Evolutionary conservation across 495 filamentous ascomycete species (phyloP).

Genomic region (Penicillium atrosanguineum): DNA sequence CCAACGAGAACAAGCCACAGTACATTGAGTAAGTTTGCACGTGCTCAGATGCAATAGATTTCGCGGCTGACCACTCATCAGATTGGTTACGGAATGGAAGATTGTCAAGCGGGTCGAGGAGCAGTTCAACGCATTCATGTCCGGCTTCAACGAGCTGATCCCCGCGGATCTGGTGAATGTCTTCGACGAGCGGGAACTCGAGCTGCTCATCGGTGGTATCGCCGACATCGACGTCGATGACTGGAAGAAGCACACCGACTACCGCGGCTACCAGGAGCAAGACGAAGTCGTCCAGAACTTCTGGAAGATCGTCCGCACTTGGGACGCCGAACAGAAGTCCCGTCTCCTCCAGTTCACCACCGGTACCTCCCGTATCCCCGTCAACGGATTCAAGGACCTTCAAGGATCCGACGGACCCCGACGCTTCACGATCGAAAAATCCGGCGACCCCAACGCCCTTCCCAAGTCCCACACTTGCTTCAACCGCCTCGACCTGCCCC

Average conservation of each 20-base stretch:
- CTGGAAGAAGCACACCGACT: slow-evolving; percentile 99
- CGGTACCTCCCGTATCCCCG: slow-evolving; percentile 94
- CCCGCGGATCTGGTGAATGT: slow-evolving; percentile 96
- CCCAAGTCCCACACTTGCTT: slow-evolving; percentile 99
- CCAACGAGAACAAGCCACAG: slow-evolving; percentile 93
- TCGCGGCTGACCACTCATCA: background rate
- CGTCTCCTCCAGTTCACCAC: slow-evolving; percentile 95
- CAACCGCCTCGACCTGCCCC: slow-evolving; percentile 93
- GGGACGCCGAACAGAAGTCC: slow-evolving; percentile 98
- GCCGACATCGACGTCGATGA: slow-evolving; percentile 99
- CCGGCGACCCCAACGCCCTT: slow-evolving; percentile 81
- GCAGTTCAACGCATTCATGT: slow-evolving; percentile 97
- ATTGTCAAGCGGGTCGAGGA: slow-evolving; percentile 97
- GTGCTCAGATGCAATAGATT: background rate
- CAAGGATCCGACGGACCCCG: slow-evolving; percentile 95
- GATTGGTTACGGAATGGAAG: slow-evolving; percentile 96
- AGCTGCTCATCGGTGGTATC: slow-evolving; percentile 96
- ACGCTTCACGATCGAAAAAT: slow-evolving; percentile 97
- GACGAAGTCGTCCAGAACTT: slow-evolving; percentile 98
- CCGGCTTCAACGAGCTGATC: slow-evolving; percentile 96
- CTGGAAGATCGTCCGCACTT: slow-evolving; percentile 95
- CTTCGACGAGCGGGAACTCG: slow-evolving; percentile 96
- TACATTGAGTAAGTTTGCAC: slow-evolving; percentile 74
- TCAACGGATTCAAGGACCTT: slow-evolving; percentile 99
- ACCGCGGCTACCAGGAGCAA: slow-evolving; percentile 96